phyloP scores from a whole-genome alignment of 148 eudicot species.

The Vaccinium macrocarpon region DNA sequence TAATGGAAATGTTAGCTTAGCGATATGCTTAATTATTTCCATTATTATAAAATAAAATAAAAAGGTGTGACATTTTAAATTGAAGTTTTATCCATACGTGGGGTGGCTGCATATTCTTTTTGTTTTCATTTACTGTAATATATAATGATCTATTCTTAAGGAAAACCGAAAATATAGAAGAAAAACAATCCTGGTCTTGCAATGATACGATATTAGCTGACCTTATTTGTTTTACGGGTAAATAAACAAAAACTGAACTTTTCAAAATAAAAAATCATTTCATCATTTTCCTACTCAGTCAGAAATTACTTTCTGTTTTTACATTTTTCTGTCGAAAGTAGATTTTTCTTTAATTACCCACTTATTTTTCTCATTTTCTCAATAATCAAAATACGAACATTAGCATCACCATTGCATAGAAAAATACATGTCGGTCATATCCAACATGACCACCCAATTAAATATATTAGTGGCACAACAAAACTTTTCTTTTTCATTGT shows the following conservation, averaged over 20 bases:
- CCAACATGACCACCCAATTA: neutral
- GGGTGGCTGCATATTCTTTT: neutral
- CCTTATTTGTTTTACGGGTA: neutral
- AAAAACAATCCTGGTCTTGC: neutral
- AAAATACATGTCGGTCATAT: neutral
- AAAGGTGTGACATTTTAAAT: slow-evolving; percentile 1
- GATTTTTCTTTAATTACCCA: neutral
- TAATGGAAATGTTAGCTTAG: neutral
- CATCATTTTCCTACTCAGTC: neutral
- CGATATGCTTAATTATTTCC: neutral
- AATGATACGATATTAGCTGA: too few relatives aligned
- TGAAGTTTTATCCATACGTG: neutral
- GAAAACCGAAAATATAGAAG: neutral
- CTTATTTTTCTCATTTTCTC: neutral
- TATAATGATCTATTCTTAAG: neutral
- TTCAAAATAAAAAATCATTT: neutral
- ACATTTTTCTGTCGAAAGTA: too few relatives aligned
- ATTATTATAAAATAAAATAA: neutral
- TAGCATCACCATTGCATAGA: neutral
- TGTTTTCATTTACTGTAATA: neutral
- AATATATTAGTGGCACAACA: neutral
- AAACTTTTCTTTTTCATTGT: too few relatives aligned
- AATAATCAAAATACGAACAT: neutral
- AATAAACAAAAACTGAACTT: too few relatives aligned
- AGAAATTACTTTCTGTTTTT: neutral